Evolutionary conservation across 2,329 filamentous ascomycete genomes (phyloP), one percentile per base, ranked within the genome.

Genomic region (Fusarium proliferatum): DNA sequence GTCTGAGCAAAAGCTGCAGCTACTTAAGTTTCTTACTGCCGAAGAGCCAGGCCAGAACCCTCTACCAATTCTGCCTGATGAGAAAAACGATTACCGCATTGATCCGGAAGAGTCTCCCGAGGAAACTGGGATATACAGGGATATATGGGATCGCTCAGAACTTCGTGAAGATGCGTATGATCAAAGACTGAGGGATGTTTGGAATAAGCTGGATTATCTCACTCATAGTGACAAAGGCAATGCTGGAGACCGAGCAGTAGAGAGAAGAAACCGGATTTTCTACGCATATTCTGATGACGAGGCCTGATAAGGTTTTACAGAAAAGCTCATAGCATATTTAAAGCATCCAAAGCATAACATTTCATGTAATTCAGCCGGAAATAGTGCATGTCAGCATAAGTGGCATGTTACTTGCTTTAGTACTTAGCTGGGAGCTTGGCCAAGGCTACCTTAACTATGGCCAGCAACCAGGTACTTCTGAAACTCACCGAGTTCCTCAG

Each of bases 341-440:
- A 9, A 52, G 21, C 5, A 6, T 21, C 9, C 33, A 26, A 36
- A 36, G 6, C 9, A 36, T 26, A 17, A 33, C 5, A 5, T 6
- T 2, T 0, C 7, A 49, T 11, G 6, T 21, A 21, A 11, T 16
- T 15, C 9, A 7, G 9, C 12, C 4, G 9, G 13, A 5, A 21
- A 16, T 7, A 8, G 6, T 16, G 5, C 5, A 5, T 26, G 26
- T 5, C 26, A 5, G 26, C 5, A 26, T 26, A 26, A 26, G 26
- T 5, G 26, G 26, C 26, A 26, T 26, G 26, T 26, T 26, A 26
- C 26, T 26, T 26, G 26, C 26, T 26, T 26, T 5, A 26, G 26
- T 26, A 26, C 26, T 26, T 26, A 26, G 26, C 26, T 26, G 4
- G 26, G 26, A 26, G 26, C 26, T 26, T 26, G 26, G 26, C 26